Evolutionary conservation across 257 asterid species (phyloP), one percentile per base, ranked within the genome.

Genomic region (Orobanche coerulescens): DNA sequence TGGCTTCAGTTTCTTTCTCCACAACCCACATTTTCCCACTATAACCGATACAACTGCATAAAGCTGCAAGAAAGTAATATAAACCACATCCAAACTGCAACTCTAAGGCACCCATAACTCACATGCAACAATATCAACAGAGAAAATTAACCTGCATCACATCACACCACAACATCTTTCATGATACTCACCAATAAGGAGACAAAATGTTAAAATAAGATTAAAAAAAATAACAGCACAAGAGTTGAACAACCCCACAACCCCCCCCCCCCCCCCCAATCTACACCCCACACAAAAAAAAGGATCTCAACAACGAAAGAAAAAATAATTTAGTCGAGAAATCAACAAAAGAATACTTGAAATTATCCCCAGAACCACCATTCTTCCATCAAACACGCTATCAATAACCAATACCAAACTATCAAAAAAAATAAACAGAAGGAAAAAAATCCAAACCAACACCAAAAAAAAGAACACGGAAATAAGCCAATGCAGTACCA

Each of bases 401-500:
- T 5, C 20, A 48, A 20, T n/a, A 18, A 69, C 24, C 52, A 54
- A 60, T 43, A 36, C 19, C 1, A 15, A 11, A 56, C 37, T 44
- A 5, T 71, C 52, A 15, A 39, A 36, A 24, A 5, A n/a, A 20
- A 20, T 20, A 4, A 18, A 6, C n/a, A 51, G 46, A 54, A 50
- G 12, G 44, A 33, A 26, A 44, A 42, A 16, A 12, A 58, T 16
- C 25, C 23, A n/a, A 31, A 23, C 16, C 16, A 11, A n/a, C 36
- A 54, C 43, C 26, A 47, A 4, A 47, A 47, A 26, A 10, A 19
- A 47, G 19, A 52, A 52, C 24, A 19, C 23, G 5, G 43, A 50
- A 42, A 58, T 71, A 66, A 49, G 39, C 61, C 61, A 60, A 73
- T 43, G 46, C 66, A 58, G 54, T 36, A 65, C 26, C 13, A 9